phyloP scores from a whole-genome alignment of 129 eudicot species.

The Mikania micrantha region DNA sequence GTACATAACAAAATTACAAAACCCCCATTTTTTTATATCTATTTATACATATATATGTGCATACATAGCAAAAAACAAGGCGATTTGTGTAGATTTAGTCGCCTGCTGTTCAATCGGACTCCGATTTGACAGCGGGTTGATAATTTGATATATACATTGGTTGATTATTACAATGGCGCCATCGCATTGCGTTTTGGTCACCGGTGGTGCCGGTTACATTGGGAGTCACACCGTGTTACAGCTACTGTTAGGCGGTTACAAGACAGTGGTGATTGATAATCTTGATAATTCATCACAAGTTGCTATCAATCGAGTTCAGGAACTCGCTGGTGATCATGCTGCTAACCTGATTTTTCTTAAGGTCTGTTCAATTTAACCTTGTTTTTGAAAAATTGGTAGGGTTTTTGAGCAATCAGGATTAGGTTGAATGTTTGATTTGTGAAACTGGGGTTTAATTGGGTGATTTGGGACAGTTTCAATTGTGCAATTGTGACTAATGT shows the following conservation, averaged over 20 bases:
- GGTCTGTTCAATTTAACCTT: slow-evolving; percentile 27
- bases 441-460: slow-evolving; percentile 7
- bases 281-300: slow-evolving; percentile 65
- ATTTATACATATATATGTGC: slow-evolving; percentile 5
- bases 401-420: slow-evolving; percentile 1
- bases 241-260: slow-evolving; percentile 60
- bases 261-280: slow-evolving; percentile 68
- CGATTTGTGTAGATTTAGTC: slow-evolving; percentile 10
- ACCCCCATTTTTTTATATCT: neutral
- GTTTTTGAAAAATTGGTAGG: neutral
- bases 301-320: slow-evolving; percentile 58
- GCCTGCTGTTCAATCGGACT: neutral
- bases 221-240: slow-evolving; percentile 88
- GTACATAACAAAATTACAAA: slow-evolving; percentile 4
- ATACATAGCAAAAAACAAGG: neutral
- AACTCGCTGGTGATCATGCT: slow-evolving; percentile 60
- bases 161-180: slow-evolving; percentile 28
- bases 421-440: neutral
- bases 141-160: neutral
- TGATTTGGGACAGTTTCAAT: neutral
- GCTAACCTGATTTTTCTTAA: slow-evolving; percentile 55
- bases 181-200: slow-evolving; percentile 55
- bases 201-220: slow-evolving; percentile 92
- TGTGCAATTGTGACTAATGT: neutral
- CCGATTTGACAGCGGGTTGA: slow-evolving; percentile 1